Evolutionary conservation across 2,329 filamentous ascomycete species (phyloP).

Genomic region (Moelleriella libera): DNA sequence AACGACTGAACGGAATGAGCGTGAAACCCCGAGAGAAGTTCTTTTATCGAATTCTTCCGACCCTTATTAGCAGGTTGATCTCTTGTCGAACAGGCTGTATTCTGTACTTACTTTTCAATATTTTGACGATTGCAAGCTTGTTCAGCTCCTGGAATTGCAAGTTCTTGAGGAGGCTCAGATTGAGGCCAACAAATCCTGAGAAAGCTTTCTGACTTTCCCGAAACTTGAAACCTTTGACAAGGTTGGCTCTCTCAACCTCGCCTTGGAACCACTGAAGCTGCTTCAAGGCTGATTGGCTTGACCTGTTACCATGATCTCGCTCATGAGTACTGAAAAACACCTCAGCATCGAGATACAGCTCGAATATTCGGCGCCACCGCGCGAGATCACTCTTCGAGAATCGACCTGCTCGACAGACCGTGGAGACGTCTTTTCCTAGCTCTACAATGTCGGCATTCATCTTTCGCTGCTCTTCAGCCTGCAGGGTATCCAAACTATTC

Average conservation of each 20-base stretch:
- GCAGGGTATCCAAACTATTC: conserved; percentile 51
- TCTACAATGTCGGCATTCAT: conserved; percentile 48
- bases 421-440: conserved; percentile 50
- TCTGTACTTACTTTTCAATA: conserved; percentile 56
- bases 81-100: background rate
- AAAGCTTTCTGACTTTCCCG: conserved; percentile 51
- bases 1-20: conserved; percentile 45
- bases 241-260: conserved; percentile 45
- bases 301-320: conserved; percentile 51
- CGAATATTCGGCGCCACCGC: conserved; percentile 69
- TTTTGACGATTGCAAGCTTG: conserved; percentile 62
- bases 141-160: conserved; percentile 80
- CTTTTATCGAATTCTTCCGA: conserved; percentile 68
- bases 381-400: conserved; percentile 54
- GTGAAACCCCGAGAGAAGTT: conserved; percentile 57
- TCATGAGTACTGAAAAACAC: conserved; percentile 75
- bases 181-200: conserved; percentile 56
- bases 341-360: conserved; percentile 64
- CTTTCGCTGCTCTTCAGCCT: conserved; percentile 48
- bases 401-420: conserved; percentile 48
- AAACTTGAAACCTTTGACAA: conserved; percentile 50
- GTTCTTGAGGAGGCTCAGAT: conserved; percentile 61
- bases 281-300: conserved; percentile 48
- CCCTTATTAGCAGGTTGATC: background rate
- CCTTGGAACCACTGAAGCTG: conserved; percentile 59